Evolutionary conservation across 306 rosid species (phyloP).

Genomic region (Ziziphus jujuba): DNA sequence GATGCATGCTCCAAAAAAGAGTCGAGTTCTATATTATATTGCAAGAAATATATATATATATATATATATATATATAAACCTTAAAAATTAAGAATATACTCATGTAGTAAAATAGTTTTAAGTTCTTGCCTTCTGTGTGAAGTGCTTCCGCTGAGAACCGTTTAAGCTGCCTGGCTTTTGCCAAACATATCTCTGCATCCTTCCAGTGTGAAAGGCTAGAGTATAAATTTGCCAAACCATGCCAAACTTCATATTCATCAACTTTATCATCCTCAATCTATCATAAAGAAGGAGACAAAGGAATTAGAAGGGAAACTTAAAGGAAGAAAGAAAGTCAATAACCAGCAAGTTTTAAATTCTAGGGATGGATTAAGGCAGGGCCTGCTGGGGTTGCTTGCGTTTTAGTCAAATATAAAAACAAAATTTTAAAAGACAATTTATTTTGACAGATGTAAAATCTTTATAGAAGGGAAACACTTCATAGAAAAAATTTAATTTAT

Average conservation of each 20-base stretch:
- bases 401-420: neutral
- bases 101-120: neutral
- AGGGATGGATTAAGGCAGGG: no score
- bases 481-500: neutral
- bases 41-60: no score
- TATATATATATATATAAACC: constrained; percentile 10
- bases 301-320: constrained; percentile 4
- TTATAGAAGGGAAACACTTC: neutral
- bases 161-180: constrained; percentile 74
- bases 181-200: constrained; percentile 91
- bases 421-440: no score
- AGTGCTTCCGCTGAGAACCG: constrained; percentile 53
- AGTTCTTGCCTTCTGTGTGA: constrained; percentile 74
- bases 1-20: no score
- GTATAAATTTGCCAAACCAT: constrained; percentile 84
- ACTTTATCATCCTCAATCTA: constrained; percentile 73
- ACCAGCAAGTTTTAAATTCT: constrained; percentile 5
- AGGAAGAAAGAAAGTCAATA: constrained; percentile 14
- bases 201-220: constrained; percentile 89
- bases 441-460: no score
- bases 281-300: constrained; percentile 12
- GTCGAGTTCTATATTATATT: neutral
- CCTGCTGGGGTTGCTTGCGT: no score
- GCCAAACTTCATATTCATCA: constrained; percentile 86
- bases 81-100: constrained; percentile 9